Base-by-base conservation (phyloP, 768 basidiomycete species). In the Gloeostereum incarnatum region DNA sequence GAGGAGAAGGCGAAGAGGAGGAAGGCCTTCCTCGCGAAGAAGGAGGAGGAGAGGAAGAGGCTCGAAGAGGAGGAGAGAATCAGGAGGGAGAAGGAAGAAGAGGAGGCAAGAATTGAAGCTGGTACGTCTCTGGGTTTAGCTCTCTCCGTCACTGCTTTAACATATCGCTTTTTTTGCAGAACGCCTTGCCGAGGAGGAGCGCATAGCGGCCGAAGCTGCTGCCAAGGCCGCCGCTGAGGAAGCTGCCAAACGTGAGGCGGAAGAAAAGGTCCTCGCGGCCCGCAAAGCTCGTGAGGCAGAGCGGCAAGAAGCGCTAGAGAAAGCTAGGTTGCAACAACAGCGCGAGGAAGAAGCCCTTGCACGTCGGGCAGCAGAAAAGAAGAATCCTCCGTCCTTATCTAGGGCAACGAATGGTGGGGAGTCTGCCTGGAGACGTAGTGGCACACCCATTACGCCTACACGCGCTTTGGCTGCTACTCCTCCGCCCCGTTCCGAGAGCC, bases 1-100 rank as follows among this genome's bases (percentile, higher is more conserved):
- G 80, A 86, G 53, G 91, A 93, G 65, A 93, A 91, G 68, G 69
- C 71, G 33, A 82, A 80, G 68, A 67, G 81, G 47, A 66, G 66
- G 43, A 68, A 68, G 43, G 60, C 62, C 10, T 59, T 87, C 30
- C 42, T 81, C 20, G 73, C 77, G 46, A 63, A 66, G 42, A 62
- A 77, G 45, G 79, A 74, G 50, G 81, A 76, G 54, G 70, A 83
- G 58, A 60, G 63, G 27, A 55, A 57, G 45, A 52, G 39, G 0
- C 46, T 54, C 20, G 68, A 69, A 32, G 63, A 70, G 41, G 71
- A 68, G 29, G 59, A 58, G 42, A 49, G 52, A 35, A 38, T 44
- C 7, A 52, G 49, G 36, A 41, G 49, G 37, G 67, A 78, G 50
- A 69, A 69, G 39, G 31, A 33, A 39, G 60, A 62, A 43, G 71